These are phyloP conservation scores for Metschnikowia proteae DNA, from an alignment of 805 yeast species.

Conservation along the genomic window DNA sequence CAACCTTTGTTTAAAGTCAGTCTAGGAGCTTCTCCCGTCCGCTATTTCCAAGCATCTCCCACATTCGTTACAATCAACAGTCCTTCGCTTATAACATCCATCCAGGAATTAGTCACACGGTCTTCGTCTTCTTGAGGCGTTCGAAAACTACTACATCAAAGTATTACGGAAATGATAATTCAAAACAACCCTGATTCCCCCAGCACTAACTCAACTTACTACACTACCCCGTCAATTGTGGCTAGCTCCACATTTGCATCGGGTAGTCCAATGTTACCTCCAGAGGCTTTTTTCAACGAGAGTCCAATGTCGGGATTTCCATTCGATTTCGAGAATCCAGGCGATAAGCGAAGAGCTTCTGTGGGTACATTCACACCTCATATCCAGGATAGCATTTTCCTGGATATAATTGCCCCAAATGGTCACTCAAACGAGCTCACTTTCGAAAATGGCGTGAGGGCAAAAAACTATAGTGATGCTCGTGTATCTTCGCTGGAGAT, in stretches of 20 bases:
- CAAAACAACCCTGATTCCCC: neutral
- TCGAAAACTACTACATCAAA: neutral
- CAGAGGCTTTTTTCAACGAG: neutral
- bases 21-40: neutral
- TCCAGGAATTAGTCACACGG: neutral
- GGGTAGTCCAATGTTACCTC: conserved; percentile 1
- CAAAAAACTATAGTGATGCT: neutral
- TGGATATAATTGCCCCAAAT: neutral
- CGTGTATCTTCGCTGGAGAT: neutral
- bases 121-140: neutral
- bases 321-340: neutral
- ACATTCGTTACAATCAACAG: neutral
- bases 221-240: conserved; percentile 2
- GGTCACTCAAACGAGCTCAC: neutral
- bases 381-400: neutral
- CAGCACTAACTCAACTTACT: neutral
- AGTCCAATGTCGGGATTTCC: neutral
- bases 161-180: neutral
- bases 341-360: neutral
- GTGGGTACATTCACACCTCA: neutral
- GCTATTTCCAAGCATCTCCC: neutral
- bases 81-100: neutral
- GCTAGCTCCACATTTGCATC: conserved; percentile 5
- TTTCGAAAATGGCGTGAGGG: neutral
- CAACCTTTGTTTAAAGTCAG: too few species aligned